Conservation (phyloP, 805 yeast genomes). For the Hanseniaspora thailandica region DNA sequence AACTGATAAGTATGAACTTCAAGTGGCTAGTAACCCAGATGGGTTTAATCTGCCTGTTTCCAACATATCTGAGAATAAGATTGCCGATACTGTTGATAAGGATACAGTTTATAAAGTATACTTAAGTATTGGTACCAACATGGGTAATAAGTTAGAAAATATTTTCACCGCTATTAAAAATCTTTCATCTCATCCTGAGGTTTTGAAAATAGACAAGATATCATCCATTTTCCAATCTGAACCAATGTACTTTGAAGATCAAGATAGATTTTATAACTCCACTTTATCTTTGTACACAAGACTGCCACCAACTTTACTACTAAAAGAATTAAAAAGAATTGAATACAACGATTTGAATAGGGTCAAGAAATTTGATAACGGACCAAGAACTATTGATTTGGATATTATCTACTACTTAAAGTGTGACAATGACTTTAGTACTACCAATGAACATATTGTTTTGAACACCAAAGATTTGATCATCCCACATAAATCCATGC, state of each 20-base stretch:
- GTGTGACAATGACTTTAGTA: slow-evolving; percentile 21
- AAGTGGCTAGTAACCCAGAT: not conserved
- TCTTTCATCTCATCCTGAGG: slow-evolving; percentile 25
- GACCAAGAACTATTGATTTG: slow-evolving; percentile 83
- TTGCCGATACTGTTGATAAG: not conserved
- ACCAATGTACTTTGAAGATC: slow-evolving; percentile 84
- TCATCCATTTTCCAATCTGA: slow-evolving; percentile 78
- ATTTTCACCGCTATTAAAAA: slow-evolving; percentile 44
- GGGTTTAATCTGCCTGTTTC: slow-evolving; percentile 31
- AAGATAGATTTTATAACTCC: slow-evolving; percentile 74
- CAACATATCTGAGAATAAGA: slow-evolving; percentile 7
- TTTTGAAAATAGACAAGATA: slow-evolving; percentile 42
- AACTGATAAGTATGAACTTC: not conserved
- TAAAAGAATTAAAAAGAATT: slow-evolving; percentile 53
- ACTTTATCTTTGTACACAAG: slow-evolving; percentile 55
- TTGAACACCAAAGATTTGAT: slow-evolving; percentile 48
- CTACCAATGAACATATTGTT: slow-evolving; percentile 26
- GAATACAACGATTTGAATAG: slow-evolving; percentile 65
- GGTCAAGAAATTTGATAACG: slow-evolving; percentile 71
- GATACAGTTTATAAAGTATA: slow-evolving; percentile 35
- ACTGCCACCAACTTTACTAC: slow-evolving; percentile 51
- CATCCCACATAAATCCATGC: slow-evolving; percentile 79
- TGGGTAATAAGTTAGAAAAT: slow-evolving; percentile 58
- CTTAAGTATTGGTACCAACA: slow-evolving; percentile 82
- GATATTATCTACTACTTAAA: slow-evolving; percentile 60